phyloP scores from a whole-genome alignment of 148 eudicot species.

The Rhododendron williamsianum region DNA sequence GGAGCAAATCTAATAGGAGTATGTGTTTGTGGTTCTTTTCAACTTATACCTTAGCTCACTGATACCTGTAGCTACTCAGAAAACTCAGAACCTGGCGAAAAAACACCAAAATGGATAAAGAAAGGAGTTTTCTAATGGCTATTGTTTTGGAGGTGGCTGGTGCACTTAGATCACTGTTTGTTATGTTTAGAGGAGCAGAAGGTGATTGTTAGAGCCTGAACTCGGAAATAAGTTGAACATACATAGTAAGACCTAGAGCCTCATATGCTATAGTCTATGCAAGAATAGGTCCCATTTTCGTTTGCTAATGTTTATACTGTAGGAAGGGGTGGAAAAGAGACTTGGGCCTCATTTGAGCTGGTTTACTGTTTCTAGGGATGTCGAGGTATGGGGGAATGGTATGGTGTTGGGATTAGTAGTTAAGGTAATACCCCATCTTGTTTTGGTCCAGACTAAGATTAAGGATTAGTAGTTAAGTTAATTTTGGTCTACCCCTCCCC shows the following conservation, averaged over 20 bases:
- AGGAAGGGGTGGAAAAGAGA: background rate
- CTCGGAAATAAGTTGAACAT: background rate
- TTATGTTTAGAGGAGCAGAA: background rate
- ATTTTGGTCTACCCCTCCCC: background rate
- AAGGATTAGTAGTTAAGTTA: background rate
- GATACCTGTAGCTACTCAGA: background rate
- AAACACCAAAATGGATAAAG: background rate
- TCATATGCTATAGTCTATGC: background rate
- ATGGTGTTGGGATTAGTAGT: background rate
- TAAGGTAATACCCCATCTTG: background rate
- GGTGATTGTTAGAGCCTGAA: background rate
- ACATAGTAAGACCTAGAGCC: background rate
- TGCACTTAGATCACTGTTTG: background rate
- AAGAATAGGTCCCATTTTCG: background rate
- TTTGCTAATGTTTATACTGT: background rate
- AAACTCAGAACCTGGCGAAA: background rate
- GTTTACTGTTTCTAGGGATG: background rate
- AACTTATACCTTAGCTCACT: background rate
- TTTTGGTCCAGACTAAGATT: no score
- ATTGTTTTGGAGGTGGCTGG: no score
- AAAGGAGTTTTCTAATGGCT: background rate
- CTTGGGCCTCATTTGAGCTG: background rate
- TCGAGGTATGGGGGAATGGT: background rate
- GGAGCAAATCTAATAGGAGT: background rate
- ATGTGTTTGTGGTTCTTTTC: background rate